phyloP scores from a whole-genome alignment of 2,329 filamentous ascomycete species.

The Cordyceps cicadae region DNA sequence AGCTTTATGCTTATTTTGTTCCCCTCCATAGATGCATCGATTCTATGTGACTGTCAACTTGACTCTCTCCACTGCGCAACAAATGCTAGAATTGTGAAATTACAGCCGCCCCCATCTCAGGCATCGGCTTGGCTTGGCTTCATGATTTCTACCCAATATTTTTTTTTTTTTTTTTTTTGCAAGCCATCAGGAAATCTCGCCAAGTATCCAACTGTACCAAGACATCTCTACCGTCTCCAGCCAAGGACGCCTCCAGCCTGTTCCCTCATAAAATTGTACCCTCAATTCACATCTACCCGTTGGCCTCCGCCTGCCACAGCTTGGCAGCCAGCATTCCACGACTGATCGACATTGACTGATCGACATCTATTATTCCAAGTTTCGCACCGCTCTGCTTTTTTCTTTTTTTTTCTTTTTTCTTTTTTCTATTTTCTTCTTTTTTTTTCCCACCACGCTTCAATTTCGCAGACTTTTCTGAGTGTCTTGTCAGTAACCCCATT shows the following conservation, averaged over 20 bases:
- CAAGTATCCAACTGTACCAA: background rate
- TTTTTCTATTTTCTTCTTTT: background rate
- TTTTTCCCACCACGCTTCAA: background rate
- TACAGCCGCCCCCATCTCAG: background rate
- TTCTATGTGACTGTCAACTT: too few relatives aligned
- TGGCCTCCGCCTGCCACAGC: background rate
- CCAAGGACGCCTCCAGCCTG: background rate
- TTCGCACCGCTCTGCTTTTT: too few relatives aligned
- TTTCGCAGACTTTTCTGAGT: too few relatives aligned
- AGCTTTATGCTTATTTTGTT: slow-evolving; percentile 3
- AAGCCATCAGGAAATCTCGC: background rate
- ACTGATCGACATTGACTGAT: background rate
- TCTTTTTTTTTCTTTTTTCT: background rate
- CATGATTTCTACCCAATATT: background rate
- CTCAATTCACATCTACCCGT: background rate
- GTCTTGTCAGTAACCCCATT: too few relatives aligned
- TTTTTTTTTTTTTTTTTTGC: background rate
- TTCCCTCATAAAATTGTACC: background rate
- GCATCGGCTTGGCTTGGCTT: slow-evolving; percentile 4
- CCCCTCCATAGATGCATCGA: background rate
- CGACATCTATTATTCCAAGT: too few relatives aligned
- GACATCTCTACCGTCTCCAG: background rate
- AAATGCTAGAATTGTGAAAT: background rate
- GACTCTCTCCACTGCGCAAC: background rate
- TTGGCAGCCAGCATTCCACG: background rate